Conservation (phyloP, 1,284 basidiomycete genomes). For the Grifola frondosa region DNA sequence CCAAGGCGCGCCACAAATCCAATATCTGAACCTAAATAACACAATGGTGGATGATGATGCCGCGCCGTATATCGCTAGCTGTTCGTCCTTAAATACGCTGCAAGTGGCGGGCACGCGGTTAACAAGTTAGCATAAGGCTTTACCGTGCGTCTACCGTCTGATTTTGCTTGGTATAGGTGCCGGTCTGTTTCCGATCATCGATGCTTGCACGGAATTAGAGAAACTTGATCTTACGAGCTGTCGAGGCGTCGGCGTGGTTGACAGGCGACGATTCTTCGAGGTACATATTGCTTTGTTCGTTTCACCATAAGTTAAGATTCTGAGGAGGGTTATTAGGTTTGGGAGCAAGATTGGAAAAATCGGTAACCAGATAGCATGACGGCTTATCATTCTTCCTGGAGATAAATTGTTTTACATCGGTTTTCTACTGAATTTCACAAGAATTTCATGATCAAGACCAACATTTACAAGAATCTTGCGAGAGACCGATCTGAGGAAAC, state of each 20-base stretch:
- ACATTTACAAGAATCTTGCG: conserved; percentile 8
- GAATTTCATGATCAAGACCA: not conserved
- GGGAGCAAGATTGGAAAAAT: conserved; percentile 39
- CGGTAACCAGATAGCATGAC: not conserved
- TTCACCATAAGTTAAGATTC: not conserved
- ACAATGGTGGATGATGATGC: conserved; percentile 60
- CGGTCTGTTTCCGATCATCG: conserved; percentile 56
- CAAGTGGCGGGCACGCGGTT: conserved; percentile 59
- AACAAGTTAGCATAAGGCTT: conserved; percentile 49
- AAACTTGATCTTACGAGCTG: conserved; percentile 66
- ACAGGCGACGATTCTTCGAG: conserved; percentile 69
- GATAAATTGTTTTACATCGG: not conserved
- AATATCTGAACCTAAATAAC: conserved; percentile 57
- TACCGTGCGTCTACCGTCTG: too few relatives aligned
- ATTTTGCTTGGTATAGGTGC: conserved; percentile 37
- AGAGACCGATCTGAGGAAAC: not conserved
- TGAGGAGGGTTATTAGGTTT: conserved; percentile 37
- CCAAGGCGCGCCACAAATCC: conserved; percentile 37
- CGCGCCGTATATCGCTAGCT: conserved; percentile 51
- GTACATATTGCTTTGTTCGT: conserved; percentile 30
- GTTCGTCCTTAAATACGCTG: conserved; percentile 45
- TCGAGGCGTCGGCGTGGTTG: conserved; percentile 55
- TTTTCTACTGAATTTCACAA: not conserved
- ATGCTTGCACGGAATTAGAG: conserved; percentile 51
- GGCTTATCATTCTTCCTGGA: not conserved